These are phyloP conservation scores for Mallotus nudiflorus DNA, from an alignment of 345 rosid genomes.

Conservation along the genomic window DNA sequence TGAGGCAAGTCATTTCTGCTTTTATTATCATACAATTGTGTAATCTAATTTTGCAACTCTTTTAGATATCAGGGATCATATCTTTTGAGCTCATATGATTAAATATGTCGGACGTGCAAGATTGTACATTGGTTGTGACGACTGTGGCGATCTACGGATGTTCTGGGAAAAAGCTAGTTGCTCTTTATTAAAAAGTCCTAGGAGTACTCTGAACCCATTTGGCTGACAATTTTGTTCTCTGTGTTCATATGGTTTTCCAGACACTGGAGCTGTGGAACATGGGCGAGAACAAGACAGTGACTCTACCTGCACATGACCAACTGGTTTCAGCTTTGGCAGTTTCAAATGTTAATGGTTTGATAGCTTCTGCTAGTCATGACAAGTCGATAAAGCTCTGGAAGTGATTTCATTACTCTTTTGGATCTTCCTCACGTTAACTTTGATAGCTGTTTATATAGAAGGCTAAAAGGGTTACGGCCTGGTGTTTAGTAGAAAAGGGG, in stretches of 20 bases:
- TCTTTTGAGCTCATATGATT: background rate
- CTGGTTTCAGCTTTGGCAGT: constrained; percentile 45
- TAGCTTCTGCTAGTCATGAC: constrained; percentile 53
- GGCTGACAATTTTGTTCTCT: constrained; percentile 4
- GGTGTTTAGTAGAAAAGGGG: constrained; percentile 9
- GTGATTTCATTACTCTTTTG: constrained; percentile 20
- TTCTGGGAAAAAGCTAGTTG: background rate
- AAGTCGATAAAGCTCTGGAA: constrained; percentile 53
- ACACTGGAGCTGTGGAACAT: constrained; percentile 54
- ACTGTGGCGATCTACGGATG: background rate
- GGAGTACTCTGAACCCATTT: background rate
- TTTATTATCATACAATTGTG: background rate
- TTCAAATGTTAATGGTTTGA: constrained; percentile 38
- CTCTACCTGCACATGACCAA: constrained; percentile 40
- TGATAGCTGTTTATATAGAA: constrained; percentile 8
- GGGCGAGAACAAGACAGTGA: constrained; percentile 41
- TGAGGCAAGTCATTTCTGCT: constrained; percentile 43
- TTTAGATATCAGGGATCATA: background rate
- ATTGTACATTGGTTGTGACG: background rate
- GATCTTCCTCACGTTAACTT: constrained; percentile 2
- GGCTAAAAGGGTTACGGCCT: background rate
- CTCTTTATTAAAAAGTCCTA: background rate
- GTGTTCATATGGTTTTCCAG: constrained; percentile 23
- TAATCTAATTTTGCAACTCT: background rate
- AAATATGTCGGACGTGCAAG: background rate